A percentile compares a stretch with the other conserved stretches of the same genome.
phyloP scores from a whole-genome alignment of 108 stramenopile species.

The Cyclotella baltica region DNA sequence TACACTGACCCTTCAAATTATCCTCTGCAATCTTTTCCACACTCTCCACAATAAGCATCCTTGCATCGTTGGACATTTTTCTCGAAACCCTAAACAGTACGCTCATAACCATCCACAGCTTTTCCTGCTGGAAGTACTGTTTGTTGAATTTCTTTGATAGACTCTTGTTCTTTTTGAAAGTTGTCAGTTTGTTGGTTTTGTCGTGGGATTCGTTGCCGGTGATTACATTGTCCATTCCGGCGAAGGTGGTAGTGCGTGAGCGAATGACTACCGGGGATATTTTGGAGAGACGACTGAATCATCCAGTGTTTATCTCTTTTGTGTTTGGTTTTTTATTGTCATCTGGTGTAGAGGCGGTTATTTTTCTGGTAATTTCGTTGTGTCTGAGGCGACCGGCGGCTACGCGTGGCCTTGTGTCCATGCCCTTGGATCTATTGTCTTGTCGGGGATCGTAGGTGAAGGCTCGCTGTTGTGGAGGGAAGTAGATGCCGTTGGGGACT shows the following conservation, averaged over 20 bases:
- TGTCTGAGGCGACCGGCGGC: slow-evolving; percentile 49
- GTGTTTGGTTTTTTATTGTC: slow-evolving; percentile 1
- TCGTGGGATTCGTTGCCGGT: slow-evolving; percentile 29
- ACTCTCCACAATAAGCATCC: slow-evolving; percentile 46
- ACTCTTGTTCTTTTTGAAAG: slow-evolving; percentile 14
- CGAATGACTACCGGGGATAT: slow-evolving; percentile 65
- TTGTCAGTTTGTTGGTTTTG: slow-evolving; percentile 21
- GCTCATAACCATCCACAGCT: slow-evolving; percentile 40
- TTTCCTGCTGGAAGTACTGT: slow-evolving; percentile 45
- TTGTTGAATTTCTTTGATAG: slow-evolving; percentile 17
- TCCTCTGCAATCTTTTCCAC: slow-evolving; percentile 61
- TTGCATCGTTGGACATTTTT: slow-evolving; percentile 13
- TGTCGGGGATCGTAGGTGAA: no score
- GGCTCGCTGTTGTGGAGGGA: no score
- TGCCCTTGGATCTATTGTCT: no score
- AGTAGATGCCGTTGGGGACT: no score
- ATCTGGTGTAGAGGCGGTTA: slow-evolving; percentile 31
- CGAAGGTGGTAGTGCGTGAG: slow-evolving; percentile 75
- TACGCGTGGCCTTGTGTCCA: no score
- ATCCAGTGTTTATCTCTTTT: slow-evolving; percentile 16
- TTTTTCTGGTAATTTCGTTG: slow-evolving; percentile 42
- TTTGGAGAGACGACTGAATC: slow-evolving; percentile 35
- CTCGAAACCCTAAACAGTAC: slow-evolving; percentile 34
- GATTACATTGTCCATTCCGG: slow-evolving; percentile 77
- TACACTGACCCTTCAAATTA: slow-evolving; percentile 73